Evolutionary conservation across 2,329 filamentous ascomycete genomes (phyloP).

Genomic region (Fusarium neocosmosporiellum): DNA sequence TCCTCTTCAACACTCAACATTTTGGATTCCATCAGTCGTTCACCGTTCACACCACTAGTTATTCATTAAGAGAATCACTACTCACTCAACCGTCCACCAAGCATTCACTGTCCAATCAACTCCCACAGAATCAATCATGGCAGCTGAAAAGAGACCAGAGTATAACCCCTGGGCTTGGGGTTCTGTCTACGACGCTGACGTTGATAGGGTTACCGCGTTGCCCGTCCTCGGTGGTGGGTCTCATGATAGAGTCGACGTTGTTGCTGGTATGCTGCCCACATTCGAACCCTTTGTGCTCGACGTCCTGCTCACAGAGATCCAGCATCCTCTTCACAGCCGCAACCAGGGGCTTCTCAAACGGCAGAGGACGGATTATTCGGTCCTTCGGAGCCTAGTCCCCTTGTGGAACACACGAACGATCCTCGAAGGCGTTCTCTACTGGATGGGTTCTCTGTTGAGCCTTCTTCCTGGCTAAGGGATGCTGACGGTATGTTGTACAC

Average conservation of each 20-base stretch:
- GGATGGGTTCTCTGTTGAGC: neutral
- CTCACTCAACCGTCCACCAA: neutral
- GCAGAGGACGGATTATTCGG: neutral
- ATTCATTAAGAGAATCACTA: conserved; percentile 17
- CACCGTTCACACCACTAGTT: conserved; percentile 7
- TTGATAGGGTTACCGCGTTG: neutral
- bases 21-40: conserved; percentile 17
- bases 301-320: neutral
- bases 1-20: neutral
- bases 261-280: neutral
- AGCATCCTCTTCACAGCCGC: neutral
- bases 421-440: neutral
- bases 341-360: neutral
- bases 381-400: neutral
- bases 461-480: neutral
- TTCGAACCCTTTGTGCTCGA: neutral
- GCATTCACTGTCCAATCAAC: neutral
- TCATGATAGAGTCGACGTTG: neutral
- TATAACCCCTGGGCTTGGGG: neutral
- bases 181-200: neutral
- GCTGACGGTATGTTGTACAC: neutral
- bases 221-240: neutral
- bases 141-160: neutral
- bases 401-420: neutral
- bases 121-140: neutral